Percentiles rank a stretch among this genome's conserved stretches.
phyloP scores from a whole-genome alignment of 768 basidiomycete genomes.

The Chiua virens region DNA sequence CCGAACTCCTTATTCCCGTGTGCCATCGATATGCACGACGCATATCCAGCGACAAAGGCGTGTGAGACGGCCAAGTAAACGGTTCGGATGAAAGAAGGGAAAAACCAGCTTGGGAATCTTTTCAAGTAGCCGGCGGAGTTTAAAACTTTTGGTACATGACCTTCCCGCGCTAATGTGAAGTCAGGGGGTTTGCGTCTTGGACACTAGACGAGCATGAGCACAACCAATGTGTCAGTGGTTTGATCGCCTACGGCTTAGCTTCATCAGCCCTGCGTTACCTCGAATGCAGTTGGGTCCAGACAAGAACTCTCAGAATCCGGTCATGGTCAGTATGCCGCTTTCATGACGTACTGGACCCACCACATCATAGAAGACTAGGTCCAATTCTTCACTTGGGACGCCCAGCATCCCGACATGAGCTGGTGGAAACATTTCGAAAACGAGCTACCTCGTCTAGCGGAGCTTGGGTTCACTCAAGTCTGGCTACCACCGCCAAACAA shows the following conservation, averaged over 20 bases:
- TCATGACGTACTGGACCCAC: neutral
- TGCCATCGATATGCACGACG: constrained; percentile 60
- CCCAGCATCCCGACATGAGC: constrained; percentile 52
- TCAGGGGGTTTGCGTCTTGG: neutral
- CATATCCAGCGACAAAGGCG: constrained; percentile 47
- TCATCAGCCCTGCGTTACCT: constrained; percentile 43
- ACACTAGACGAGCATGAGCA: constrained; percentile 8
- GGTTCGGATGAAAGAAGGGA: constrained; percentile 25
- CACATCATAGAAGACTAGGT: constrained; percentile 39
- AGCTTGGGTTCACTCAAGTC: constrained; percentile 74
- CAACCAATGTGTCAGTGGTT: constrained; percentile 20
- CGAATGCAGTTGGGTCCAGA: constrained; percentile 64
- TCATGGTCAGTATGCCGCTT: constrained; percentile 55
- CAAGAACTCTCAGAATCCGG: constrained; percentile 48
- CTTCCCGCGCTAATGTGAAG: too few relatives aligned
- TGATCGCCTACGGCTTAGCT: constrained; percentile 21
- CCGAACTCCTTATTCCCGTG: constrained; percentile 43
- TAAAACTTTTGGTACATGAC: constrained; percentile 6
- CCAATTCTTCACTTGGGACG: constrained; percentile 87
- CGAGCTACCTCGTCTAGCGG: constrained; percentile 61
- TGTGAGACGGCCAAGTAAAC: constrained; percentile 48
- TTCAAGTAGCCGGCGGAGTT: constrained; percentile 26
- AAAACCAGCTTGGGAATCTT: fast-evolving
- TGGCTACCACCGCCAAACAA: constrained; percentile 88
- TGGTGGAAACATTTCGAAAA: constrained; percentile 81